Base-by-base conservation (phyloP, 331 rosid genomes). In the Malus hybrid region DNA sequence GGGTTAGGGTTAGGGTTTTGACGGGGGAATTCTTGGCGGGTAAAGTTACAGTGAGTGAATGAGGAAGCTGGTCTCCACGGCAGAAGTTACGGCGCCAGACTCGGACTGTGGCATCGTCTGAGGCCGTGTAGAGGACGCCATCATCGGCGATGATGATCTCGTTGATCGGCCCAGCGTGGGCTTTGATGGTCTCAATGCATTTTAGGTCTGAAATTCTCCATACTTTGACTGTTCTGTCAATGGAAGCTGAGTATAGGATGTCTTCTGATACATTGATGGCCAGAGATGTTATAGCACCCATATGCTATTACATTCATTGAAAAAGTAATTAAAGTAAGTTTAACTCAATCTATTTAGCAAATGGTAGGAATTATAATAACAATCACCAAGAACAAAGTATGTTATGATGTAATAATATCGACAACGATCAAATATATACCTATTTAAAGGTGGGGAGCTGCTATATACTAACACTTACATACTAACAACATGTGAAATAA, bases 171-270 rank as follows among this genome's bases (percentile, higher is more conserved):
- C 79, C 95, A 0, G 85, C 20, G 68, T 94, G 99, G 0, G 97
- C 95, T 71, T 86, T 88, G 81, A 94, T 86, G n/a, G 99, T 94
- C 83, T 92, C 99, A 13, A 90, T 78, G 89, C 96, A 94, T 82
- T 90, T 94, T 24, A 85, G 80, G 89, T 94, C 97, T 33, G 96
- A 87, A 69, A 94, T 84, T 79, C 91, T 63, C 99, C 97, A 91
- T 33, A 88, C 86, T 72, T 92, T 94, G 5, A 94, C 92, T 44
- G 96, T 91, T 80, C 86, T 94, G 70, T 94, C 99, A 1, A 86
- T 42, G 15, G 99, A 94, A 50, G 95, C 91, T 1, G 99, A 82
- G 90, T 94, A 94, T 48, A 94, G 63, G 64, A 94, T 84, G 84
- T 90, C 96, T 66, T 90, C 91, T n/a, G 89, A 86, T 15, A 79